Evolutionary conservation across 352 stramenopile species (phyloP).

Genomic region (Pythium sp.): DNA sequence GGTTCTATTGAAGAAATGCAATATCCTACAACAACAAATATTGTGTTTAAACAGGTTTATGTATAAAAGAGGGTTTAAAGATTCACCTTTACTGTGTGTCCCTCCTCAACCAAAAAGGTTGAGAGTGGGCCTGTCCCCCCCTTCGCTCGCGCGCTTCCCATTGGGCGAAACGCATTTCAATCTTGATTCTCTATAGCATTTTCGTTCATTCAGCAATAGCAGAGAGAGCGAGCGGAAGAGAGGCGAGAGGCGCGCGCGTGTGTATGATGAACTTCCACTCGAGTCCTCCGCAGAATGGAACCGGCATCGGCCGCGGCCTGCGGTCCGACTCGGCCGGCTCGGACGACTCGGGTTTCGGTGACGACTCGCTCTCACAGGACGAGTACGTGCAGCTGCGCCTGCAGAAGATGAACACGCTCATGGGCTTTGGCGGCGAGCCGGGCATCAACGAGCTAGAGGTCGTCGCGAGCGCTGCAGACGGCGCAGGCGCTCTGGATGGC

Average conservation of each 20-base stretch:
- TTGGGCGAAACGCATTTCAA: neutral
- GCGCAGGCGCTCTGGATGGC: conserved; percentile 5
- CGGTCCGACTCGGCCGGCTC: conserved; percentile 33
- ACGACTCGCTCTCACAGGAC: conserved; percentile 45
- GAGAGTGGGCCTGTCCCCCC: too few relatives aligned
- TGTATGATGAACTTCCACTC: conserved; percentile 12
- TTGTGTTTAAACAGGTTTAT: too few relatives aligned
- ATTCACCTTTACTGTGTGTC: too few relatives aligned
- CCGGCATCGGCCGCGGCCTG: conserved; percentile 4
- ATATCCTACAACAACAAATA: too few relatives aligned
- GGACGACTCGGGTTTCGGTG: conserved; percentile 51
- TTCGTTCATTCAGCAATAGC: neutral
- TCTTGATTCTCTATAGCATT: neutral
- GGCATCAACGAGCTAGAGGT: conserved; percentile 22
- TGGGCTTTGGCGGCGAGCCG: conserved; percentile 24
- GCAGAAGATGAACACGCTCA: conserved; percentile 52
- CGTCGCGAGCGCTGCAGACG: conserved; percentile 20
- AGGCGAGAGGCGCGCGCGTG: neutral
- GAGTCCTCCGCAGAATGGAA: neutral
- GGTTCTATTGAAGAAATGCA: too few relatives aligned
- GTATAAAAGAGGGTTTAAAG: too few relatives aligned
- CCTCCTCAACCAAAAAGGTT: too few relatives aligned
- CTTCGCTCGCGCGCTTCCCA: too few relatives aligned
- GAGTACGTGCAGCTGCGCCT: conserved; percentile 48
- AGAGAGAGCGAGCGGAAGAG: neutral